phyloP scores from a whole-genome alignment of 2,329 filamentous ascomycete species.

The Penicillium janthinellum region DNA sequence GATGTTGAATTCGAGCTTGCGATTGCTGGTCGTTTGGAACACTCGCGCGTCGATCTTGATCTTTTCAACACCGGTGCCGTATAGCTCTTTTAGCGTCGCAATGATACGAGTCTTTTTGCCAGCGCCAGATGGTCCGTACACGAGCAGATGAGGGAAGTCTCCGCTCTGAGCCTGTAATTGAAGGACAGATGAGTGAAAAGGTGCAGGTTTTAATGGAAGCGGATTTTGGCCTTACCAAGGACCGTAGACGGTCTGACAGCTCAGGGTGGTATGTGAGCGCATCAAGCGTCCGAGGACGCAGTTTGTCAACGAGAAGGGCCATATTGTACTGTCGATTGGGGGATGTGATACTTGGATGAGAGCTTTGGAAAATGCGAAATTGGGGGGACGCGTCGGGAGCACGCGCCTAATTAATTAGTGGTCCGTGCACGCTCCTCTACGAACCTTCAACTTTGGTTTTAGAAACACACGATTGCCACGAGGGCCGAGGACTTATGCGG shows the following conservation, averaged over 20 bases:
- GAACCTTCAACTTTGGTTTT: neutral
- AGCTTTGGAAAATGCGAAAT: conserved; percentile 20
- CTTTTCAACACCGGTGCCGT: conserved; percentile 96
- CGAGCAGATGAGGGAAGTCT: conserved; percentile 95
- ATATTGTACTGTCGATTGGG: conserved; percentile 43
- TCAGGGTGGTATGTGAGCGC: conserved; percentile 83
- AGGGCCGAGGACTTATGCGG: too few relatives aligned
- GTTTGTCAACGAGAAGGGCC: conserved; percentile 67
- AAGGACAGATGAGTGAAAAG: conserved; percentile 14
- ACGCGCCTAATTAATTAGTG: conserved; percentile 42
- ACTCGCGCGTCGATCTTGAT: conserved; percentile 98
- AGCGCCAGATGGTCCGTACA: conserved; percentile 94
- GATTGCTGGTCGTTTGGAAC: conserved; percentile 92
- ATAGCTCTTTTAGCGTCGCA: conserved; percentile 91
- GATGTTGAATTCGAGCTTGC: conserved; percentile 99
- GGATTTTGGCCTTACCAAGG: conserved; percentile 64
- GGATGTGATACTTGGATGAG: neutral
- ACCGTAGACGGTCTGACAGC: conserved; percentile 81
- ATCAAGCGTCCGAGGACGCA: conserved; percentile 55
- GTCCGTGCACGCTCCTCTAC: conserved; percentile 32
- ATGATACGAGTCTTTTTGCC: conserved; percentile 98
- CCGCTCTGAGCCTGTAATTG: conserved; percentile 79
- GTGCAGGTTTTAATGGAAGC: neutral
- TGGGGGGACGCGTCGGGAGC: conserved; percentile 38
- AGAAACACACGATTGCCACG: neutral